Evolutionary conservation across 129 eudicot genomes (phyloP), one percentile per base, ranked within the genome.

Genomic region (Artemisia tridentata): DNA sequence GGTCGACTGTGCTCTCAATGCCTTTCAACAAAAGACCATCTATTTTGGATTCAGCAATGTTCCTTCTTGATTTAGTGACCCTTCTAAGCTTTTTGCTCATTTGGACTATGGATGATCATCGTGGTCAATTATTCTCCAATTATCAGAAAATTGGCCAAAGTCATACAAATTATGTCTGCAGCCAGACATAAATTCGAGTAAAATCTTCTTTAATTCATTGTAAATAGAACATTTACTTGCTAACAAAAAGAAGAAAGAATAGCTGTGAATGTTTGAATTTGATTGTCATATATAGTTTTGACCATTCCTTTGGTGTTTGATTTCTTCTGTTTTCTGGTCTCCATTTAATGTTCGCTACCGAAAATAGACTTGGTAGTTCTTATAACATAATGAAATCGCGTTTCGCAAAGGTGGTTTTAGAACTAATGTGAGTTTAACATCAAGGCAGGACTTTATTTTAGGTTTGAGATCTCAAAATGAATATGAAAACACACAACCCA

Each of bases 1-100:
- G 77, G 88, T 86, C 14, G 96, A 92, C 78, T 86, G 76, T 21
- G 98, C 98, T 29, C 77, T 88, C 31, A 92, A 92, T 55, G 89
- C 86, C 13, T 87, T 79, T 80, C 86, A 87, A 52, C 96, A 92
- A 71, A 83, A 75, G 75, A 92, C 95, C 18, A 83, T 89, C 29
- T 92, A 86, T 82, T 85, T 92, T 2, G 88, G 89, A 23, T 81
- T 92, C 75, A 83, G 86, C 71, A 92, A 82, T 41, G 73, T 89
- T 64, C 65, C 89, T 57, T 86, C 91, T 25, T 88, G 81, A 85
- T 67, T 62, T 16, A 19, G 18, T 17, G 17, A 27, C 19, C 10
- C 43, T 31, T 57, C 13, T 18, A 45, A 52, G 13, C 58, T 13
- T 27, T 60, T 61, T 20, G 66, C 31, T 23, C 46, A 61, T 61